phyloP scores from a whole-genome alignment of 306 rosid genomes.

The Canavalia gladiata region DNA sequence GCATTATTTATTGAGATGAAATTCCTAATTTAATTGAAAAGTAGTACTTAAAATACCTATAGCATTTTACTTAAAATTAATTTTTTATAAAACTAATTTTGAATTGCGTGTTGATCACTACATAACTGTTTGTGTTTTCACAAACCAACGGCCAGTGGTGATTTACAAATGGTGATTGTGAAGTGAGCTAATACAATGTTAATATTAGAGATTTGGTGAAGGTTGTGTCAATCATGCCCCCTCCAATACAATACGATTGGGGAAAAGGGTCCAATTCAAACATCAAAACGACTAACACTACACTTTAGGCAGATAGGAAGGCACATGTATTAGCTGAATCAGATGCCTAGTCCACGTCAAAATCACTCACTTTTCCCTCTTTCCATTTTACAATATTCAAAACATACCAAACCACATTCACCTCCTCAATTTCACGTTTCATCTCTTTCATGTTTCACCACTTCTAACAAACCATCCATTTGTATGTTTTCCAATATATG shows the following conservation, averaged over 20 bases:
- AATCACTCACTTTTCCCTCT: background rate
- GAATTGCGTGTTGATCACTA: too few species aligned
- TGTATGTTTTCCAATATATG: background rate
- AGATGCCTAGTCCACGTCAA: background rate
- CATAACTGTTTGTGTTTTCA: too few species aligned
- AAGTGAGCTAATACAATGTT: background rate
- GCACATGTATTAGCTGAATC: background rate
- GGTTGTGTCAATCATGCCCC: background rate
- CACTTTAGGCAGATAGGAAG: background rate
- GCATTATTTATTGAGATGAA: too few species aligned
- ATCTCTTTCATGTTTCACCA: background rate
- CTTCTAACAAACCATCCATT: slow-evolving; percentile 10
- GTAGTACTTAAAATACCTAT: too few species aligned
- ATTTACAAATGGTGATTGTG: too few species aligned
- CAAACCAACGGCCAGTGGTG: too few species aligned
- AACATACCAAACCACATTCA: background rate
- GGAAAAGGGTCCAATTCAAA: background rate
- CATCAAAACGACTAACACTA: background rate
- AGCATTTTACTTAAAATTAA: too few species aligned
- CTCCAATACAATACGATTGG: background rate
- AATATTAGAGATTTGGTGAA: background rate
- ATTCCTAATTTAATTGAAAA: too few species aligned
- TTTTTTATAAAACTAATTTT: too few species aligned
- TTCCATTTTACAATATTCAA: background rate
- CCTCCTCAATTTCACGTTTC: background rate